A percentile compares a stretch with the other conserved stretches of the same genome.
phyloP scores from a whole-genome alignment of 345 rosid species.

The Euphorbia peplus region DNA sequence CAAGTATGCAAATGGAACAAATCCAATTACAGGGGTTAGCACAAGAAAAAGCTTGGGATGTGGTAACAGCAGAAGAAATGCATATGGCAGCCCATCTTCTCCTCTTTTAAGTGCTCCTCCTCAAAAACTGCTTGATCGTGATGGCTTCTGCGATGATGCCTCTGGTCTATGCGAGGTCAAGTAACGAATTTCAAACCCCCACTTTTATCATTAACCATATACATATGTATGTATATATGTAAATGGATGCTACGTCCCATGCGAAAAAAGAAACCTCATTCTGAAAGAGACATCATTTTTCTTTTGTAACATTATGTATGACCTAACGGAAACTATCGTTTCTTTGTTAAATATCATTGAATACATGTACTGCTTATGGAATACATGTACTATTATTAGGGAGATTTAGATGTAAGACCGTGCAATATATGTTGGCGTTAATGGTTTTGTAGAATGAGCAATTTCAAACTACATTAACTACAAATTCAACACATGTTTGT shows the following conservation, averaged over 20 bases:
- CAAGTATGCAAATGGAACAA: constrained; percentile 88
- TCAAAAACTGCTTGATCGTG: constrained; percentile 71
- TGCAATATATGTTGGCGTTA: too few relatives aligned
- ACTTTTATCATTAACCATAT: background rate
- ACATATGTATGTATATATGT: background rate
- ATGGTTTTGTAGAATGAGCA: too few relatives aligned
- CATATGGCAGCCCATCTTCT: constrained; percentile 82
- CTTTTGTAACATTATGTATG: too few relatives aligned
- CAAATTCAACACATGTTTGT: too few relatives aligned
- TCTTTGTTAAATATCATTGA: background rate
- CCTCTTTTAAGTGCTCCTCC: constrained; percentile 87
- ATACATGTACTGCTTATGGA: too few relatives aligned
- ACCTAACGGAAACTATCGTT: background rate
- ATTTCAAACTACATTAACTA: too few relatives aligned
- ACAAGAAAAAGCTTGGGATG: constrained; percentile 85
- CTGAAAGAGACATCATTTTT: too few relatives aligned
- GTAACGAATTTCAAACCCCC: background rate
- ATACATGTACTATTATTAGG: too few relatives aligned
- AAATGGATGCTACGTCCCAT: too few relatives aligned
- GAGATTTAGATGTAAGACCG: too few relatives aligned
- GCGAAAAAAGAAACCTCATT: too few relatives aligned
- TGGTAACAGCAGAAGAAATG: constrained; percentile 77
- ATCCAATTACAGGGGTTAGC: constrained; percentile 75
- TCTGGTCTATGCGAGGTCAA: constrained; percentile 76
- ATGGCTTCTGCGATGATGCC: constrained; percentile 72